Percentiles rank a stretch among this genome's conserved stretches.
Evolutionary conservation across 306 rosid species (phyloP).

Genomic region (Cicer chorassanicum): DNA sequence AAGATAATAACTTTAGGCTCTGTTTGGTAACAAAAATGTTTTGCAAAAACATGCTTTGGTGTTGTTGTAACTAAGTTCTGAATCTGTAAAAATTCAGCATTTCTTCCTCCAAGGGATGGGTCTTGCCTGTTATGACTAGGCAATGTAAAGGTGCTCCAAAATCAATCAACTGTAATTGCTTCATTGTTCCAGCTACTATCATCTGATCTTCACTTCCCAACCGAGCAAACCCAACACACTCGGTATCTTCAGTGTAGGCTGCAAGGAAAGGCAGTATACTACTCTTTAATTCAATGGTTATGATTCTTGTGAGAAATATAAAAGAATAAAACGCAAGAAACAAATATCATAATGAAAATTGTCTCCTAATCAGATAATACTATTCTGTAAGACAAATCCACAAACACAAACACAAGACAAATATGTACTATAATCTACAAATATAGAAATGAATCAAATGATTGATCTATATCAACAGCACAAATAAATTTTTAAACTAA

Average conservation of each 20-base stretch:
- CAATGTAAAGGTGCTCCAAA: conserved; percentile 94
- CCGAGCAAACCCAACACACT: conserved; percentile 91
- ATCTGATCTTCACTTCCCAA: conserved; percentile 87
- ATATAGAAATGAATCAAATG: neutral
- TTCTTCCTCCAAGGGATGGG: conserved; percentile 92
- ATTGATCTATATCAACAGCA: neutral
- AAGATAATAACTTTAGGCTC: too few species aligned
- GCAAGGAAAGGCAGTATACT: conserved; percentile 36
- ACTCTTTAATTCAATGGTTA: conserved; percentile 16
- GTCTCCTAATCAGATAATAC: conserved; percentile 17
- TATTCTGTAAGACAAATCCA: neutral
- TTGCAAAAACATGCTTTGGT: conserved; percentile 27
- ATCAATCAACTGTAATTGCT: conserved; percentile 67
- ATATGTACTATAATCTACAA: neutral
- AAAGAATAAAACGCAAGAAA: neutral
- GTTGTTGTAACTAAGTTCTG: conserved; percentile 41
- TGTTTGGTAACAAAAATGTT: neutral
- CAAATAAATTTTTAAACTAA: conserved; percentile 11
- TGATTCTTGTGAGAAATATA: conserved; percentile 27
- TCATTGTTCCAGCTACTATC: conserved; percentile 78
- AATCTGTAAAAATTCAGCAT: conserved; percentile 76
- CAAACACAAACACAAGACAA: neutral
- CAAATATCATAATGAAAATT: conserved; percentile 18
- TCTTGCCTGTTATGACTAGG: conserved; percentile 84
- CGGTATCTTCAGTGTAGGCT: conserved; percentile 71